Evolutionary conservation across 352 stramenopile species (phyloP).

Genomic region (Phytophthora citricola): DNA sequence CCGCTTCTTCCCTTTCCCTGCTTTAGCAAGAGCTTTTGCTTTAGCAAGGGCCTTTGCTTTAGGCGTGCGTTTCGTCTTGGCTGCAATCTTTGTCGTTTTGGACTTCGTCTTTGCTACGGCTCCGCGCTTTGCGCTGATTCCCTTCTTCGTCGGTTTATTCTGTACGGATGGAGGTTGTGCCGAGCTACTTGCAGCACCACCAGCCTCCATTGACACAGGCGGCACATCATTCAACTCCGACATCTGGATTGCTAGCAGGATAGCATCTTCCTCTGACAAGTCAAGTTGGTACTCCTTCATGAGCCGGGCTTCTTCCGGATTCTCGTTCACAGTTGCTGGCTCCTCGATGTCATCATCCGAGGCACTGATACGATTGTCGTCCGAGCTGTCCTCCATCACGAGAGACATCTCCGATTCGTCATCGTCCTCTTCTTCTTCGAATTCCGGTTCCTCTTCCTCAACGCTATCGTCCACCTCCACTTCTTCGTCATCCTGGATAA

Average conservation of each 20-base stretch:
- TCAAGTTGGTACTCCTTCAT: conserved; percentile 75
- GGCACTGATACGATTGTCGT: conserved; percentile 56
- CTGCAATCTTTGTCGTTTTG: conserved; percentile 3
- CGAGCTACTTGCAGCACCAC: neutral
- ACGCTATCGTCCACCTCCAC: conserved; percentile 36
- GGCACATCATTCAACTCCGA: conserved; percentile 40
- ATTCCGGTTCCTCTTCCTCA: conserved; percentile 54
- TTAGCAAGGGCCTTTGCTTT: neutral
- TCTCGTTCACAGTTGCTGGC: conserved; percentile 20
- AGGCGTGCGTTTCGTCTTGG: neutral
- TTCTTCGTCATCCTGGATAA: conserved; percentile 39
- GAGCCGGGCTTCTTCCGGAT: conserved; percentile 47
- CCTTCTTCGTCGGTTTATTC: conserved; percentile 11
- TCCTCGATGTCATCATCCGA: conserved; percentile 49
- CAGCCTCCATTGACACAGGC: conserved; percentile 3
- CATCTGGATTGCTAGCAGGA: conserved; percentile 70
- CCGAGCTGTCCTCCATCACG: conserved; percentile 65
- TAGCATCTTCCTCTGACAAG: conserved; percentile 76
- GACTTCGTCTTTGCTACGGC: neutral
- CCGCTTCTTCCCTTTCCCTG: conserved; percentile 21
- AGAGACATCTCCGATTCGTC: conserved; percentile 53
- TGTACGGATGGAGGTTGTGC: neutral
- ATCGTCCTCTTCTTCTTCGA: conserved; percentile 57
- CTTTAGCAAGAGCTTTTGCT: conserved; percentile 5
- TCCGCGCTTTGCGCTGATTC: neutral